These are phyloP conservation scores for Lipomyces sp. DNA, from an alignment of 805 yeast species.

Conservation along the genomic window DNA sequence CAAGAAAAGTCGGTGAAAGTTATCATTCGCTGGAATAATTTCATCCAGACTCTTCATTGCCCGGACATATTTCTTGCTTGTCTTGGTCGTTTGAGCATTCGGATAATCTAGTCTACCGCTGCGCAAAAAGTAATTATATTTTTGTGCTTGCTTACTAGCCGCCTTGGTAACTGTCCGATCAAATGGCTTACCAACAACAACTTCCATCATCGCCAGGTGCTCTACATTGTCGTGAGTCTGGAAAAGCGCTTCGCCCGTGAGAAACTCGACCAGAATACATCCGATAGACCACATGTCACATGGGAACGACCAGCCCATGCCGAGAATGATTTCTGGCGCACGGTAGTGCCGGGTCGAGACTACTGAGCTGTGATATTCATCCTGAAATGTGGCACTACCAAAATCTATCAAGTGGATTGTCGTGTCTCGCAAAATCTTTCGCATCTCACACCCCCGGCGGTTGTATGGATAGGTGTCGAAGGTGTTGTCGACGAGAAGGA, in stretches of 20 bases:
- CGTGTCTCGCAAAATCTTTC: constrained; percentile 69
- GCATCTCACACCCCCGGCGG: constrained; percentile 41
- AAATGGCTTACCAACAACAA: constrained; percentile 61
- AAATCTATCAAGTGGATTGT: constrained; percentile 89
- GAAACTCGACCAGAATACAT: constrained; percentile 86
- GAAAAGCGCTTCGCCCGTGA: constrained; percentile 92
- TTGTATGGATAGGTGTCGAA: constrained; percentile 48
- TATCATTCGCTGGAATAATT: constrained; percentile 36
- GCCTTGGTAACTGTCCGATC: constrained; percentile 39
- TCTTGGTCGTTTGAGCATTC: constrained; percentile 45
- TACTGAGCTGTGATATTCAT: constrained; percentile 89
- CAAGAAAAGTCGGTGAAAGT: constrained; percentile 50
- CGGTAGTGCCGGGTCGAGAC: constrained; percentile 96
- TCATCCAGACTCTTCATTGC: constrained; percentile 47
- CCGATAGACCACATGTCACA: constrained; percentile 98
- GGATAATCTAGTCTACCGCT: constrained; percentile 47
- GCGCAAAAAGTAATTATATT: constrained; percentile 40
- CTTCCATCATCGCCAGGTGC: constrained; percentile 94
- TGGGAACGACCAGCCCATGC: constrained; percentile 95
- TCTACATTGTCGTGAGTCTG: constrained; percentile 94
- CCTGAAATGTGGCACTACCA: constrained; percentile 94
- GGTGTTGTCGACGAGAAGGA: constrained; percentile 65
- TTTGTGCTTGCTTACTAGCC: constrained; percentile 41
- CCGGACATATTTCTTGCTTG: constrained; percentile 45
- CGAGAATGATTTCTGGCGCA: constrained; percentile 94